A percentile compares a stretch with the other conserved stretches of the same genome.
Evolutionary conservation across 805 yeast genomes (phyloP).

Genomic region (Ogataea parapolymorpha): DNA sequence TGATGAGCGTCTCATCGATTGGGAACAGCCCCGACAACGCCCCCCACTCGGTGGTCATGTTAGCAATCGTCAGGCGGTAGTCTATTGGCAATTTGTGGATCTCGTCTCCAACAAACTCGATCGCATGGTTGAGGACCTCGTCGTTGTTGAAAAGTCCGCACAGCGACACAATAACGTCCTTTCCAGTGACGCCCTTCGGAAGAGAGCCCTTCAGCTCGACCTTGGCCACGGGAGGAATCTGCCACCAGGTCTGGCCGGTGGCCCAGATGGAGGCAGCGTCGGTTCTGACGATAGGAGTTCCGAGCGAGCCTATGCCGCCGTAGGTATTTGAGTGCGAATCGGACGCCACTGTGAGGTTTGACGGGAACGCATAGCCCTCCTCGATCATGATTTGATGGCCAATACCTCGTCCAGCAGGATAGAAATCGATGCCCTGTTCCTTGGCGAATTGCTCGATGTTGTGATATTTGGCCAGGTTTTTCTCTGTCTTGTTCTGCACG

Average conservation of each 20-base stretch:
- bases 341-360: slow-evolving; percentile 89
- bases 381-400: slow-evolving; percentile 99
- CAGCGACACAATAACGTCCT: slow-evolving; percentile 92
- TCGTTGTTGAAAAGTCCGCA: slow-evolving; percentile 93
- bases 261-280: slow-evolving; percentile 99
- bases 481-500: slow-evolving; percentile 88
- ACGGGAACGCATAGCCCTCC: slow-evolving; percentile 97
- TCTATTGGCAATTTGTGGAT: slow-evolving; percentile 68
- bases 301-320: slow-evolving; percentile 94
- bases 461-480: slow-evolving; percentile 80
- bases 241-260: slow-evolving; percentile 99
- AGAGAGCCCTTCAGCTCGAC: slow-evolving; percentile 81
- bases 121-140: slow-evolving; percentile 90
- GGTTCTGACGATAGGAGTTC: slow-evolving; percentile 97
- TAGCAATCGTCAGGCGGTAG: slow-evolving; percentile 88
- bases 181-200: slow-evolving; percentile 88
- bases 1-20: slow-evolving; percentile 73
- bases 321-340: slow-evolving; percentile 98
- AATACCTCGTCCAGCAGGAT: slow-evolving; percentile 98
- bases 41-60: slow-evolving; percentile 99
- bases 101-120: slow-evolving; percentile 88
- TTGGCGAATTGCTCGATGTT: slow-evolving; percentile 89
- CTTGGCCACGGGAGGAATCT: slow-evolving; percentile 96
- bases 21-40: slow-evolving; percentile 97
- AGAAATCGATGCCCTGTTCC: slow-evolving; percentile 90